A percentile compares a stretch with the other conserved stretches of the same genome.
These are phyloP conservation scores for Pleurostoma richardsiae DNA, from an alignment of 2,329 filamentous ascomycete species.

Conservation along the genomic window DNA sequence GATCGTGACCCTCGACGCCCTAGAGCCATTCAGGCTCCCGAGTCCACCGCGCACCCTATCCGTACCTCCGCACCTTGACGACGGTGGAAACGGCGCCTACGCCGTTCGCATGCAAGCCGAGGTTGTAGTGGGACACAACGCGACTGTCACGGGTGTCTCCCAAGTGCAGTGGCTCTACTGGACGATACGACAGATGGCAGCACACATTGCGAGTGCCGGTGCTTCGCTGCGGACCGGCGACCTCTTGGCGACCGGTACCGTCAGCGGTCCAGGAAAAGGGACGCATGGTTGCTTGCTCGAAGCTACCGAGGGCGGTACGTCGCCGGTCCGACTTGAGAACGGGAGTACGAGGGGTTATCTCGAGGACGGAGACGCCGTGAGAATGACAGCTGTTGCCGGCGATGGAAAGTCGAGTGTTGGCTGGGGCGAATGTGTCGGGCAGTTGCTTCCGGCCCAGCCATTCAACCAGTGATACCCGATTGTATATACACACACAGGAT, in stretches of 20 bases:
- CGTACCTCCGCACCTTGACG: conserved; percentile 24
- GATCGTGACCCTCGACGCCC: conserved; percentile 55
- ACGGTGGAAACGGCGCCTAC: conserved; percentile 25
- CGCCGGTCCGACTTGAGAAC: conserved; percentile 17
- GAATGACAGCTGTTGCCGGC: conserved; percentile 31
- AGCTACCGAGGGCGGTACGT: conserved; percentile 27
- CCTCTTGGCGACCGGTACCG: conserved; percentile 34
- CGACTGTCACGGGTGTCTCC: conserved; percentile 20
- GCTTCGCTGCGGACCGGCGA: conserved; percentile 32
- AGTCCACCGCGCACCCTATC: conserved; percentile 14
- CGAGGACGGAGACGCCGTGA: conserved; percentile 32
- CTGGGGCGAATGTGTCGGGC: not conserved
- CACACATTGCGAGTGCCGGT: conserved; percentile 29
- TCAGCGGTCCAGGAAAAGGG: conserved; percentile 25
- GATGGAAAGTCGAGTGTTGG: conserved; percentile 20
- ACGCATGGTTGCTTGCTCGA: conserved; percentile 35
- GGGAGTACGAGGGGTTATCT: conserved; percentile 27
- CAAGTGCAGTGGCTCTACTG: conserved; percentile 28
- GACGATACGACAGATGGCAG: conserved; percentile 29
- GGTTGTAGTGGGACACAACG: conserved; percentile 13
- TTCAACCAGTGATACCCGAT: too few relatives aligned
- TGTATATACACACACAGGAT: too few relatives aligned
- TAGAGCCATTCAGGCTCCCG: conserved; percentile 52
- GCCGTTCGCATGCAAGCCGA: conserved; percentile 22
- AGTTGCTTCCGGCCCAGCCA: not conserved